Evolutionary conservation across 2,329 filamentous ascomycete species (phyloP), one percentile per base, ranked within the genome.

Genomic region (Cytospora chrysosperma): DNA sequence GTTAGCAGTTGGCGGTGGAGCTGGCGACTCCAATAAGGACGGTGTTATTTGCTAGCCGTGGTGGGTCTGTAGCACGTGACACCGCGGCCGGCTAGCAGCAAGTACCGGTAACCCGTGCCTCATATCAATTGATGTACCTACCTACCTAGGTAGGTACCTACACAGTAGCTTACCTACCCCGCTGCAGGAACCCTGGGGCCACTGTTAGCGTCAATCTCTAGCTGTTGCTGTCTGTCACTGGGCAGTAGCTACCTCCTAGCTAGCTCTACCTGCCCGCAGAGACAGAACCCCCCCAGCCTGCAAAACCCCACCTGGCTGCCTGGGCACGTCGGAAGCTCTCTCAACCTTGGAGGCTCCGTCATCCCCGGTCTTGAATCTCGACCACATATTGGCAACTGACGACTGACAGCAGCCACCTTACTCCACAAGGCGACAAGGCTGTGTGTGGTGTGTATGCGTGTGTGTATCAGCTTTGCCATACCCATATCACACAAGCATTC

Each of bases 381-480:
- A 43, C 40, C 6, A n/a, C 40, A 47, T n/a, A n/a, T 34, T 13
- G 32, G 12, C 32, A 15, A 47, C n/a, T 24, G 9, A 24, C n/a
- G 24, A 17, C 34, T 5, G 51, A 26, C 30, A 13, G 32, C 32
- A 40, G n/a, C 37, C 32, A 17, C 30, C n/a, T 37, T 10, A 65
- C 61, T 34, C 56, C 62, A 64, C 56, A 49, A 65, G 59, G 65
- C 63, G 64, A 62, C 64, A 56, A 68, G 67, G 67, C 67, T 67
- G 30, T 34, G 58, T 62, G 61, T 55, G n/a, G 21, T 30, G 17
- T 34, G 30, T 34, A 10, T 34, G 32, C 26, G 19, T 4, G 24
- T 15, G 15, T 34, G 19, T 30, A 34, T 66, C 66, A 62, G 60
- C 63, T 65, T 49, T 19, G n/a, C 30, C 61, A 24, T 21, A 26